Conservation (phyloP, 441 rosid genomes). For the Hypseocharis bilobata region DNA sequence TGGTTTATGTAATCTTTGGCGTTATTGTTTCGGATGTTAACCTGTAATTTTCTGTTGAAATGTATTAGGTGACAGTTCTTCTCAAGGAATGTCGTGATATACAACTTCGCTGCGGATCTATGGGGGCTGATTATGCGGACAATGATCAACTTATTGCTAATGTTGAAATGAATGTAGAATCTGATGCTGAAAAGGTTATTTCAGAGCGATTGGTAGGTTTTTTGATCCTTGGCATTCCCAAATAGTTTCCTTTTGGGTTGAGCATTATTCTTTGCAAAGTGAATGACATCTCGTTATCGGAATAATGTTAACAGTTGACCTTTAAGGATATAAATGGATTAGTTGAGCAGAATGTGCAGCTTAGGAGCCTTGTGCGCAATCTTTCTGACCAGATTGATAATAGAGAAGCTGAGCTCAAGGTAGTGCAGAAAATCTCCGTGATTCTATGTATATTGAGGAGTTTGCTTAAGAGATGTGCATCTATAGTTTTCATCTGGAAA, state of each 20-base stretch:
- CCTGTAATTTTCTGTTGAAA: slow-evolving; percentile 6
- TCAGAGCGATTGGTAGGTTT: slow-evolving; percentile 66
- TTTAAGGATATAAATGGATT: slow-evolving; percentile 90
- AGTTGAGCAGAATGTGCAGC: slow-evolving; percentile 93
- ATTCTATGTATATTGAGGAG: not conserved
- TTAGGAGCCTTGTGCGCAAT: slow-evolving; percentile 76
- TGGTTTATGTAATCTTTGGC: not conserved
- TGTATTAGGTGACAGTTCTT: slow-evolving; percentile 72
- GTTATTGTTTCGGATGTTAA: not conserved
- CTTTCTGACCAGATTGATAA: slow-evolving; percentile 71
- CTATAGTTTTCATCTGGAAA: not conserved
- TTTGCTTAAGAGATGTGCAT: not conserved
- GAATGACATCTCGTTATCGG: slow-evolving; percentile 13
- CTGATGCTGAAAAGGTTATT: slow-evolving; percentile 63
- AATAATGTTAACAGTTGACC: slow-evolving; percentile 50
- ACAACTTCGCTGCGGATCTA: slow-evolving; percentile 76
- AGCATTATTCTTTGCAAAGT: slow-evolving; percentile 2
- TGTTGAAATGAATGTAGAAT: slow-evolving; percentile 44
- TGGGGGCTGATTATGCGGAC: slow-evolving; percentile 36
- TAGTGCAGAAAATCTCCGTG: slow-evolving; percentile 19
- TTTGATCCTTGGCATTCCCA: not conserved
- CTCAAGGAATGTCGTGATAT: slow-evolving; percentile 93
- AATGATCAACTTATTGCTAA: slow-evolving; percentile 29
- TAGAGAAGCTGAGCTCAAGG: slow-evolving; percentile 76
- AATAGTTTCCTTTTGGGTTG: slow-evolving; percentile 7